A percentile compares a stretch with the other conserved stretches of the same genome.
Conservation (phyloP, 73 alveolate genomes). For the Diophrys sp. region DNA sequence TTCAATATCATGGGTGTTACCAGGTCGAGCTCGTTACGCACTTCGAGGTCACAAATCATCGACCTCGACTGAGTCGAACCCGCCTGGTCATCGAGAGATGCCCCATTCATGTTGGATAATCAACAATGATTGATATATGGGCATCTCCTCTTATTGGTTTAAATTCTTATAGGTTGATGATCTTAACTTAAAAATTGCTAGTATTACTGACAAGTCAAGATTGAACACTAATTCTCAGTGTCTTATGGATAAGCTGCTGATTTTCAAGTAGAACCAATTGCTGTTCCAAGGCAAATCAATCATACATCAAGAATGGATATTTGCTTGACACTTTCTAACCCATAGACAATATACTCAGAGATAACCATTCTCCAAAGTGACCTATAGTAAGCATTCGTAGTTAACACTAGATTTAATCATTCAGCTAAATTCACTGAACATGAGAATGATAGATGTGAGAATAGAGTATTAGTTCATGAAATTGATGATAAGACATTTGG, state of each 20-base stretch:
- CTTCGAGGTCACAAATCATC: too few relatives aligned
- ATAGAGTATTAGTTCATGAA: slow-evolving; percentile 32
- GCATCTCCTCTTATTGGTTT: too few relatives aligned
- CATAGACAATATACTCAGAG: slow-evolving; percentile 55
- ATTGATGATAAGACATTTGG: slow-evolving; percentile 25
- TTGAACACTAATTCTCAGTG: slow-evolving; percentile 40
- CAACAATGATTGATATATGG: too few relatives aligned
- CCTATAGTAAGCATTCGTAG: slow-evolving; percentile 70
- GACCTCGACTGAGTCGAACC: too few relatives aligned
- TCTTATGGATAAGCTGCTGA: slow-evolving; percentile 45
- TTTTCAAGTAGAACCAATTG: slow-evolving; percentile 34
- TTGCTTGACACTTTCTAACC: slow-evolving; percentile 41
- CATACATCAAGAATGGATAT: slow-evolving; percentile 34
- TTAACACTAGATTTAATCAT: slow-evolving; percentile 61
- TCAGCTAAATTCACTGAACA: slow-evolving; percentile 38
- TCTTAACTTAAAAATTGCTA: slow-evolving; percentile 33
- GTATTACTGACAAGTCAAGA: slow-evolving; percentile 26
- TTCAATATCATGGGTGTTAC: too few relatives aligned
- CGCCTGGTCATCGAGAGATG: too few relatives aligned
- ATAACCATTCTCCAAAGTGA: slow-evolving; percentile 64
- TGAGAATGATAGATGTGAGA: slow-evolving; percentile 26
- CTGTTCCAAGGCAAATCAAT: slow-evolving; percentile 48
- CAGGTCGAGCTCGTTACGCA: too few relatives aligned
- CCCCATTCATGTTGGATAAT: too few relatives aligned
- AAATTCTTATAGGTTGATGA: slow-evolving; percentile 48